Evolutionary conservation across 495 filamentous ascomycete species (phyloP).

Genomic region (Collariella sp.): DNA sequence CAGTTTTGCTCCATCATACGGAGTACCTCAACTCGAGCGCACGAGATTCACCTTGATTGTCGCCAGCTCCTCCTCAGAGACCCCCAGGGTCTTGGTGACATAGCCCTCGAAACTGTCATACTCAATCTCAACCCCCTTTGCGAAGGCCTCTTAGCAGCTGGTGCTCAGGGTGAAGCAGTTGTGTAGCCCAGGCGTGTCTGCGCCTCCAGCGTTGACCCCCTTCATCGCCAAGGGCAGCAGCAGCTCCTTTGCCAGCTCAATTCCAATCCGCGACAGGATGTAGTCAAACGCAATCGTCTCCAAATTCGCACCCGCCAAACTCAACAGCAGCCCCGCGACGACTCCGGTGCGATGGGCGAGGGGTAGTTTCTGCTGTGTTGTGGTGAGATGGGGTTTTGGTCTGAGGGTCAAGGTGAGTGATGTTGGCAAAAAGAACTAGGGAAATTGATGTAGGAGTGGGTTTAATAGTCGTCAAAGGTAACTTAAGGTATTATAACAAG

Average conservation of each 20-base stretch:
- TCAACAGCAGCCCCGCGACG: conserved; percentile 47
- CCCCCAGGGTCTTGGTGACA: conserved; percentile 31
- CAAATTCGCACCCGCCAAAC: conserved; percentile 40
- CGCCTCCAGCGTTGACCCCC: conserved; percentile 22
- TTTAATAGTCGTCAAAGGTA: no score
- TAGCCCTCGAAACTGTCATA: conserved; percentile 40
- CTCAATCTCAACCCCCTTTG: conserved; percentile 25
- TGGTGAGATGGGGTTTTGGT: no score
- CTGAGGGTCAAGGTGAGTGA: no score
- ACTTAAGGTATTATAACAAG: no score
- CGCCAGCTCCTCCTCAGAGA: conserved; percentile 32
- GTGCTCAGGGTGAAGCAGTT: conserved; percentile 32
- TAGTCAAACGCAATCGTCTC: conserved; percentile 46
- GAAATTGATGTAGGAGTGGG: no score
- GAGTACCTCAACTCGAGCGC: not conserved
- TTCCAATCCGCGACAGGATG: conserved; percentile 39
- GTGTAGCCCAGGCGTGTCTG: conserved; percentile 32
- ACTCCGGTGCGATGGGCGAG: conserved; percentile 60
- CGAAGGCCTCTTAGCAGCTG: conserved; percentile 35
- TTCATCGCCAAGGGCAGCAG: conserved; percentile 31
- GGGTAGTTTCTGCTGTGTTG: no score
- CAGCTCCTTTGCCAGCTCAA: conserved; percentile 36
- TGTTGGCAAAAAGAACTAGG: no score
- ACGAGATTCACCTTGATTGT: conserved; percentile 37
- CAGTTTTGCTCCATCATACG: no score